Evolutionary conservation across 2,329 filamentous ascomycete genomes (phyloP).

Genomic region (Biscogniauxia mediterranea): DNA sequence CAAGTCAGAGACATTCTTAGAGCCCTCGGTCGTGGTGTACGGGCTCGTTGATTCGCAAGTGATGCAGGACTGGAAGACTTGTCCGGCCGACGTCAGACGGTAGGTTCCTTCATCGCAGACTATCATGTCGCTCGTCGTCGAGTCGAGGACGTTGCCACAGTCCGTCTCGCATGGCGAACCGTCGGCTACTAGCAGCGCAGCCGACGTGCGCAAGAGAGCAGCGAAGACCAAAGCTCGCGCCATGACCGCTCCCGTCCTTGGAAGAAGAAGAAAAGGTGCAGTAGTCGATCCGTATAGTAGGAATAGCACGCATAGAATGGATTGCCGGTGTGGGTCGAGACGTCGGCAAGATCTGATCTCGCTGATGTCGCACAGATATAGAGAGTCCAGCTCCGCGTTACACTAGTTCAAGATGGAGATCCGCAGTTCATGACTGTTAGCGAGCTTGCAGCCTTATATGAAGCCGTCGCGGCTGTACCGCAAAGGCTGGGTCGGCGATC

Average conservation of each 20-base stretch:
- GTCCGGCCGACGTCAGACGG: conserved; percentile 37
- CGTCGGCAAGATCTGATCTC: too few relatives aligned
- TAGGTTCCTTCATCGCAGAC: conserved; percentile 46
- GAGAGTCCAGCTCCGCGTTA: too few relatives aligned
- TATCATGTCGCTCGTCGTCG: conserved; percentile 46
- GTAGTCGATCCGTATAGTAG: neutral
- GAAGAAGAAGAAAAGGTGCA: neutral
- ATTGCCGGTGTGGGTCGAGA: too few relatives aligned
- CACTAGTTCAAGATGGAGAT: too few relatives aligned
- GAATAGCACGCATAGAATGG: too few relatives aligned
- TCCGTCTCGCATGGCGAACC: conserved; percentile 48
- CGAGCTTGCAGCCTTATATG: too few relatives aligned
- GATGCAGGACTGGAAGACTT: conserved; percentile 52
- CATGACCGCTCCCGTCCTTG: conserved; percentile 11
- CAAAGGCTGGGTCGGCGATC: too few relatives aligned
- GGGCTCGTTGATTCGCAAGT: conserved; percentile 51
- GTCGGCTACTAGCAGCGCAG: conserved; percentile 42
- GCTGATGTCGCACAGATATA: too few relatives aligned
- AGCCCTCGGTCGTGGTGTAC: conserved; percentile 38
- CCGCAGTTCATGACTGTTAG: too few relatives aligned
- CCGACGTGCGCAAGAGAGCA: conserved; percentile 21
- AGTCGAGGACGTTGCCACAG: conserved; percentile 53
- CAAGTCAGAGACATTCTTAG: conserved; percentile 45
- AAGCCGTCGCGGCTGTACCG: too few relatives aligned
- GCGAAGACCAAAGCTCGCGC: conserved; percentile 20